Evolutionary conservation across 495 filamentous ascomycete species (phyloP).

Genomic region (Neurospora sp.): DNA sequence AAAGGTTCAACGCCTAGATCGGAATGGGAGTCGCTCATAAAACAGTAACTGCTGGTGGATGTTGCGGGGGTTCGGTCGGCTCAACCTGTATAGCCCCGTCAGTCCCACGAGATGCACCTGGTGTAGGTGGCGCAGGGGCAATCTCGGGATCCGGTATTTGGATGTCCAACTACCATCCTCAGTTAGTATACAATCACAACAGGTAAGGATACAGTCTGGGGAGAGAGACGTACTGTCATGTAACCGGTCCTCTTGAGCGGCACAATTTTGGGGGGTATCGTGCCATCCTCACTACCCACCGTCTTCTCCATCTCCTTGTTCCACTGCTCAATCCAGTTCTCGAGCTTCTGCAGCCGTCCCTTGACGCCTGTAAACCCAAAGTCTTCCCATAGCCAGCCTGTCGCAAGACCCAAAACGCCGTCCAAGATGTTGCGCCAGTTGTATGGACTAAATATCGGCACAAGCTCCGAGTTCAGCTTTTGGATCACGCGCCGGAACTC

Average conservation of each 20-base stretch:
- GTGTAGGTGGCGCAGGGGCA: conserved; percentile 19
- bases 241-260: conserved; percentile 75
- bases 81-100: conserved; percentile 5
- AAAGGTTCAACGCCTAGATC: neutral
- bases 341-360: conserved; percentile 51
- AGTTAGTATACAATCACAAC: conserved; percentile 1
- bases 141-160: conserved; percentile 29
- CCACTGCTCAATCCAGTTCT: conserved; percentile 72
- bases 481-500: conserved; percentile 75
- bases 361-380: conserved; percentile 65
- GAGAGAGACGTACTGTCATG: conserved; percentile 56
- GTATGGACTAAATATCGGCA: conserved; percentile 66
- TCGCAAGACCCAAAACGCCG: conserved; percentile 61
- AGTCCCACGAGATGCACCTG: conserved; percentile 9
- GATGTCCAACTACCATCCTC: conserved; percentile 21
- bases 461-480: conserved; percentile 61
- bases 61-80: neutral
- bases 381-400: conserved; percentile 92
- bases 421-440: conserved; percentile 62
- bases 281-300: conserved; percentile 39
- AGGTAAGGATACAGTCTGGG: no score
- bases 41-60: neutral
- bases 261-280: conserved; percentile 56
- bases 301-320: conserved; percentile 54
- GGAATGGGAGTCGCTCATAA: neutral